Evolutionary conservation across 1,139 yeast species (phyloP).

Genomic region (Yarrowia galli): DNA sequence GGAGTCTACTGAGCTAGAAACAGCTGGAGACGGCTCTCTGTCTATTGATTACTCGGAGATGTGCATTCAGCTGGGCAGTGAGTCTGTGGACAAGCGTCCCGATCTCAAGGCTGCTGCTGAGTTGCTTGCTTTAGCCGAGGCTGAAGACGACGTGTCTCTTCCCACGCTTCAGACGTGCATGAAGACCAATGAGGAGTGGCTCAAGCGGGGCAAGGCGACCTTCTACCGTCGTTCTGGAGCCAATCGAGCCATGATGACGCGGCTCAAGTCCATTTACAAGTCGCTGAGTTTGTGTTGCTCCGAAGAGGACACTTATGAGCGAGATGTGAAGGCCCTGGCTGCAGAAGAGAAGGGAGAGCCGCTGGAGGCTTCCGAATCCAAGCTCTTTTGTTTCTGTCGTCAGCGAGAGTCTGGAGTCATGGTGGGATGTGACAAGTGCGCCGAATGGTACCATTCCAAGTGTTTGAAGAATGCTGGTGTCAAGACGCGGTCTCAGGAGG

Average conservation of each 20-base stretch:
- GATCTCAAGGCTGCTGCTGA: slow-evolving; percentile 10
- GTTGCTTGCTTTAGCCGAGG: slow-evolving; percentile 4
- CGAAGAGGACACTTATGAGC: slow-evolving; percentile 53
- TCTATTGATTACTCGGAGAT: slow-evolving; percentile 25
- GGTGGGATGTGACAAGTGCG: slow-evolving; percentile 81
- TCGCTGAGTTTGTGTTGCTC: slow-evolving; percentile 55
- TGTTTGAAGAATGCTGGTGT: slow-evolving; percentile 60
- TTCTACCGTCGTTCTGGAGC: slow-evolving; percentile 27
- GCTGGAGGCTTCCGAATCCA: slow-evolving; percentile 45
- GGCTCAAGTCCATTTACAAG: slow-evolving; percentile 50
- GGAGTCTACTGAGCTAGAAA: slow-evolving; percentile 19
- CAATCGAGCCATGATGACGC: slow-evolving; percentile 46
- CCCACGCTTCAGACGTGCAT: slow-evolving; percentile 29
- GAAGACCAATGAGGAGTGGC: slow-evolving; percentile 29
- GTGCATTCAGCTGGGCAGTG: slow-evolving; percentile 13
- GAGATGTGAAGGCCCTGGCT: slow-evolving; percentile 19
- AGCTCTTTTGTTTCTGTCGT: slow-evolving; percentile 72
- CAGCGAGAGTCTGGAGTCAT: slow-evolving; percentile 69
- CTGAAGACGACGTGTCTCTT: slow-evolving; percentile 13
- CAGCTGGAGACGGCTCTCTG: slow-evolving; percentile 16
- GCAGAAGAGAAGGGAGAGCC: slow-evolving; percentile 35
- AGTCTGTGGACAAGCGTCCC: slow-evolving; percentile 26
- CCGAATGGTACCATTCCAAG: slow-evolving; percentile 79
- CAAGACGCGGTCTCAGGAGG: slow-evolving; percentile 48
- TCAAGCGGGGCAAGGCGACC: slow-evolving; percentile 13